These are phyloP conservation scores for Cocos nucifera DNA, from an alignment of 176 grass and related monocot species.

Conservation along the genomic window DNA sequence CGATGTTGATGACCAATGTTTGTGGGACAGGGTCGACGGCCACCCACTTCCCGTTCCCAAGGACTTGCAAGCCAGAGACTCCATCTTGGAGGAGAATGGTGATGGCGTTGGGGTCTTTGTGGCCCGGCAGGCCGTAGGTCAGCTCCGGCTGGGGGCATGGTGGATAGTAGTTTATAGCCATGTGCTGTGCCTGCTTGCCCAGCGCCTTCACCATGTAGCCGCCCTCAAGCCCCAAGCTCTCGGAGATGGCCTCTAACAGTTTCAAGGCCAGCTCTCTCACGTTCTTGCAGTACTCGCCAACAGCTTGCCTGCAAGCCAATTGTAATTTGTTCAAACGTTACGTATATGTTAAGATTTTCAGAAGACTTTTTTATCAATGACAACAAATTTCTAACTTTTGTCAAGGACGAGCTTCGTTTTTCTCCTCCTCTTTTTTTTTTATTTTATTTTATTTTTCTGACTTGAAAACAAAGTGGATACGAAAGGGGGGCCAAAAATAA, in stretches of 20 bases:
- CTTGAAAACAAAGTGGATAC: too few relatives aligned
- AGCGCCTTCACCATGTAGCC: constrained; percentile 70
- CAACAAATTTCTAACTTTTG: too few relatives aligned
- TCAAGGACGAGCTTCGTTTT: too few relatives aligned
- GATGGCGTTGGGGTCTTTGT: constrained; percentile 91
- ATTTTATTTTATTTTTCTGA: too few relatives aligned
- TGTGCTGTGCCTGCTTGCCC: constrained; percentile 84
- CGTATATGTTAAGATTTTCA: too few relatives aligned
- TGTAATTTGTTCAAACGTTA: neutral
- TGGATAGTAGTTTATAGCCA: constrained; percentile 93
- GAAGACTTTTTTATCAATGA: too few relatives aligned
- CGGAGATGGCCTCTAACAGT: constrained; percentile 62
- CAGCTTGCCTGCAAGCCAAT: constrained; percentile 33
- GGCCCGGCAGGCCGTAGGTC: constrained; percentile 67
- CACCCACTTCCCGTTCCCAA: constrained; percentile 47
- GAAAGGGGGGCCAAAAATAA: too few relatives aligned
- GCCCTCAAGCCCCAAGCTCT: constrained; percentile 55
- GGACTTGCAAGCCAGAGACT: constrained; percentile 69
- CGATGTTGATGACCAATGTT: constrained; percentile 80
- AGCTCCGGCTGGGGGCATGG: constrained; percentile 88
- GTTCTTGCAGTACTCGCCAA: constrained; percentile 57
- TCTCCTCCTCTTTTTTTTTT: too few relatives aligned
- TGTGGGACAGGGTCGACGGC: constrained; percentile 53
- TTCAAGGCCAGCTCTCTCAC: constrained; percentile 48
- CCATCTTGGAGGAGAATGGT: constrained; percentile 86